Base-by-base conservation (phyloP, 495 filamentous ascomycete genomes). In the Venustampulla echinocandica region DNA sequence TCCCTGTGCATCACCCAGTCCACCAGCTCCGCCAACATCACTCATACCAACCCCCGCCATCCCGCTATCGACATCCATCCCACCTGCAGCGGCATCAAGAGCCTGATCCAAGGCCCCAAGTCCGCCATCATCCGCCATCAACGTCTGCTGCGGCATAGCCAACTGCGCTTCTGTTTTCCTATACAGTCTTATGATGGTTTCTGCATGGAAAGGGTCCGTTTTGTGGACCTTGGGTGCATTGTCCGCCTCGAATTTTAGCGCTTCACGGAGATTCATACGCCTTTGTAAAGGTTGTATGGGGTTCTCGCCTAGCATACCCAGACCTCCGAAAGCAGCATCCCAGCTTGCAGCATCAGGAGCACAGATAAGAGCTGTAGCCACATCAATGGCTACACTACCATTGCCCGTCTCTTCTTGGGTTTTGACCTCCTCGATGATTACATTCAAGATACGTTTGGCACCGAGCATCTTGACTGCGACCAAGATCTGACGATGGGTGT, bases 401-500 rank as follows among this genome's bases (percentile, higher is more conserved):
- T 73, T 78, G 18, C 75, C 74, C 1, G 61, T 42, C 17, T 70
- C 67, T 0, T 59, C 60, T 36, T 70, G 62, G 19, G 58, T 28
- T 44, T 55, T 55, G 10, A 90, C 61, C 59, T 94, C 88, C 15
- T 87, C 78, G 21, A 92, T 50, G 9, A 95, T 66, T 5, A 74
- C 63, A 1, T 61, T 44, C 0, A 95, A 62, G 0, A 89, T 67
- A 13, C 72, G 70, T 18, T 64, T 68, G 0, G 87, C 74, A 41
- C 89, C 88, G 1, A 87, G 73, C 23, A 92, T 73, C n/a, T 76
- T 74, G 44, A 82, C 63, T 0, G 77, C 80, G 0, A 74, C 67
- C 11, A 85, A 65, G 5, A 92, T 63, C 46, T 87, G 85, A 11
- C 84, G 79, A 59, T 90, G 85, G 0, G 84, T 87, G 63, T 94